Evolutionary conservation across 148 eudicot species (phyloP).

Genomic region (Suaeda aralocaspica): DNA sequence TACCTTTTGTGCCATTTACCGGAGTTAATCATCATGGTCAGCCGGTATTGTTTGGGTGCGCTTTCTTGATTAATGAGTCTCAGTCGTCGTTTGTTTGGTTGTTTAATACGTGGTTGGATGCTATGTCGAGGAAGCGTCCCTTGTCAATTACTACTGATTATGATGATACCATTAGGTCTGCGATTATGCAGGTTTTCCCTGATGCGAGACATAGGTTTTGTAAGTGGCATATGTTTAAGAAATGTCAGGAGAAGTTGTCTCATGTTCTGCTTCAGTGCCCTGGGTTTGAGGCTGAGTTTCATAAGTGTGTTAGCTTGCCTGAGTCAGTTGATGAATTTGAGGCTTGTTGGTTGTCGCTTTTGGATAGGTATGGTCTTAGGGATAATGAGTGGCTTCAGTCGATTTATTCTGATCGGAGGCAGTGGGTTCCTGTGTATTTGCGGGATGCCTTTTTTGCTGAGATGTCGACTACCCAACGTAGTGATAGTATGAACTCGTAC

Average conservation of each 20-base stretch:
- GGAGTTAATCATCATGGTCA: constrained; percentile 54
- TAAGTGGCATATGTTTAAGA: constrained; percentile 55
- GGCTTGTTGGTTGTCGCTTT: constrained; percentile 47
- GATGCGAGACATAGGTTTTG: constrained; percentile 44
- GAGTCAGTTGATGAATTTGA: constrained; percentile 53
- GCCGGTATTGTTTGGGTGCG: constrained; percentile 62
- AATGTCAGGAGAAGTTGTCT: constrained; percentile 50
- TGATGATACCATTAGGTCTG: constrained; percentile 41
- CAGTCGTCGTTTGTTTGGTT: constrained; percentile 50
- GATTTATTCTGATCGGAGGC: constrained; percentile 38
- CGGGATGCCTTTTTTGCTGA: constrained; percentile 54
- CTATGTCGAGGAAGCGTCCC: constrained; percentile 40
- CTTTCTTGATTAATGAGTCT: constrained; percentile 45
- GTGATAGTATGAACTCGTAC: constrained; percentile 59
- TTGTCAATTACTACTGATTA: constrained; percentile 53
- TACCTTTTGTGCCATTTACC: constrained; percentile 53
- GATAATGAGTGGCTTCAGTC: constrained; percentile 49
- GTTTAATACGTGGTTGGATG: constrained; percentile 44
- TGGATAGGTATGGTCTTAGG: constrained; percentile 42
- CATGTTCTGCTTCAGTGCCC: constrained; percentile 37
- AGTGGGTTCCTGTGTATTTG: constrained; percentile 54
- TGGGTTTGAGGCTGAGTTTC: constrained; percentile 50
- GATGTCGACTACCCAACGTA: constrained; percentile 45
- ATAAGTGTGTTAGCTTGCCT: constrained; percentile 48
- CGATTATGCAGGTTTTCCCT: constrained; percentile 43